Evolutionary conservation across 129 eudicot species (phyloP).

Genomic region (Tanacetum coccineum): DNA sequence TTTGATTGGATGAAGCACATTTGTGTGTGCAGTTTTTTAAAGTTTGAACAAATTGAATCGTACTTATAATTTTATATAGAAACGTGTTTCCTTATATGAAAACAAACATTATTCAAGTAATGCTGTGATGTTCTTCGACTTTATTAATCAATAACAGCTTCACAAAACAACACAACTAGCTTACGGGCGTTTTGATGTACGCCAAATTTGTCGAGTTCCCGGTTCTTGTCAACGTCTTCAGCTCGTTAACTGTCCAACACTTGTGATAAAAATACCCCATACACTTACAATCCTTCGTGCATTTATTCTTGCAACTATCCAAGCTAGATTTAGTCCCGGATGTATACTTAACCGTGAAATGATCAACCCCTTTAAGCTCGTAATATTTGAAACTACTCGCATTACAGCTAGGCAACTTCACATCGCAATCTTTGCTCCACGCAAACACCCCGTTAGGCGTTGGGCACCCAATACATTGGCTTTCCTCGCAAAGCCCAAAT

Average conservation of each 20-base stretch:
- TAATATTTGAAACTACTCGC: constrained; percentile 32
- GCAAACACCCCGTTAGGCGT: constrained; percentile 35
- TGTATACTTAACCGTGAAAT: constrained; percentile 36
- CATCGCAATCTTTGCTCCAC: constrained; percentile 46
- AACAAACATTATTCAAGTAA: too few relatives aligned
- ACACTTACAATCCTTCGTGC: constrained; percentile 54
- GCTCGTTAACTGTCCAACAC: constrained; percentile 56
- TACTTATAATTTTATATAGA: too few relatives aligned
- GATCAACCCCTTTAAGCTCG: constrained; percentile 52
- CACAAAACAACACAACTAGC: too few relatives aligned
- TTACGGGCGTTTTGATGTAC: constrained; percentile 32
- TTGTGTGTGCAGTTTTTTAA: too few relatives aligned
- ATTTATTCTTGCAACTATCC: constrained; percentile 30
- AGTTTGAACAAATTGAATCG: too few relatives aligned
- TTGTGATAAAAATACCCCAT: constrained; percentile 52
- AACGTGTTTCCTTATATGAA: too few relatives aligned
- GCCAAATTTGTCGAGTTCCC: constrained; percentile 43
- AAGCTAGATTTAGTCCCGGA: too few relatives aligned
- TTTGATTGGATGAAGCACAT: too few relatives aligned
- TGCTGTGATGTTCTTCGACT: too few relatives aligned
- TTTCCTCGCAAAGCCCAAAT: constrained; percentile 48
- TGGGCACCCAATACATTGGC: constrained; percentile 54
- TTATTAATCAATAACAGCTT: too few relatives aligned
- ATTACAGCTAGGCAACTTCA: constrained; percentile 26
- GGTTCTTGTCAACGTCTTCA: constrained; percentile 36